Evolutionary conservation across 2,329 filamentous ascomycete genomes (phyloP).

Genomic region (Periconia macrospinosa): DNA sequence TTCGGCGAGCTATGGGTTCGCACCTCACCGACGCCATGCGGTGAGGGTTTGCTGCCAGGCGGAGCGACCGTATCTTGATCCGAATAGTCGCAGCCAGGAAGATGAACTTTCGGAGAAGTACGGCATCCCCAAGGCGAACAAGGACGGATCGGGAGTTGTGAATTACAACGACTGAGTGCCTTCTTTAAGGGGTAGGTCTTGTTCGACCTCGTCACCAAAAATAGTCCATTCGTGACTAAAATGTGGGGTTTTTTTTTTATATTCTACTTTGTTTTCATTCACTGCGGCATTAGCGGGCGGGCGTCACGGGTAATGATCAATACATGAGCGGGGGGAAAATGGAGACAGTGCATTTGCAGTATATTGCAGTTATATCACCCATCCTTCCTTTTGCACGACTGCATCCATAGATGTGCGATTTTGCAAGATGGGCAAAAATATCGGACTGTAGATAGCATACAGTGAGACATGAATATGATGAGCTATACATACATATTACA

Average conservation of each 20-base stretch:
- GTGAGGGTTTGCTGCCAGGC: conserved; percentile 53
- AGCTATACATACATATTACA: no score
- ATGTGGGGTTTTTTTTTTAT: not conserved
- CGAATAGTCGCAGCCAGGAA: conserved; percentile 55
- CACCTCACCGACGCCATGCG: conserved; percentile 59
- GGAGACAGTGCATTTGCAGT: no score
- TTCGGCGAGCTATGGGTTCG: conserved; percentile 59
- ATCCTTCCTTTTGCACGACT: no score
- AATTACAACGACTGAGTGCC: conserved; percentile 58
- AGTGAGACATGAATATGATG: no score
- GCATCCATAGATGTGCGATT: no score
- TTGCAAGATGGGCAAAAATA: no score
- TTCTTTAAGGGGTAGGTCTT: not conserved
- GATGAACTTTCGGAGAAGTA: conserved; percentile 54
- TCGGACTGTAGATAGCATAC: no score
- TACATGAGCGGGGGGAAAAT: no score
- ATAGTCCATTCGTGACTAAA: not conserved
- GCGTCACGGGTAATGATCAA: not conserved
- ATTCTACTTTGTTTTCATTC: not conserved
- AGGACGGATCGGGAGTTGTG: conserved; percentile 57
- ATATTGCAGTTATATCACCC: no score
- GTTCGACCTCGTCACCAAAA: not conserved
- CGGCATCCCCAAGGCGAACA: conserved; percentile 55
- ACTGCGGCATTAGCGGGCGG: not conserved
- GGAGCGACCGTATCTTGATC: conserved; percentile 51